A percentile compares a stretch with the other conserved stretches of the same genome.
Conservation (phyloP, 2,329 filamentous ascomycete species). For the Dothiorella sarmentorum region DNA sequence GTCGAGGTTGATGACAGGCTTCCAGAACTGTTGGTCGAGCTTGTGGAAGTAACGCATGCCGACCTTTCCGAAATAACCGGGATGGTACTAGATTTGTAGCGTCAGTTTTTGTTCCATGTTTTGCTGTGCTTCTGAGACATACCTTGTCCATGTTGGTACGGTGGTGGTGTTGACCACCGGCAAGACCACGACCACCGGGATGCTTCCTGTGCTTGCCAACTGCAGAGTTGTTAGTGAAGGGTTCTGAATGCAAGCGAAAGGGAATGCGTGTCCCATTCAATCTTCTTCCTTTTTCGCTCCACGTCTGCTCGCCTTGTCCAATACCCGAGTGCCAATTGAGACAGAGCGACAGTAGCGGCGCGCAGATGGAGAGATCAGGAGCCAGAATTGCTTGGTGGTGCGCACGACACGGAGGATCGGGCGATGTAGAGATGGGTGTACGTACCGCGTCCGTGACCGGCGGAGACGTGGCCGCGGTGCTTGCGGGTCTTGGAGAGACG, state of each 20-base stretch:
- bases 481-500: conserved; percentile 73
- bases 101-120: too few relatives aligned
- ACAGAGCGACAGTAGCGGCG: neutral
- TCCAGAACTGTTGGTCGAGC: conserved; percentile 92
- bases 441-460: conserved; percentile 80
- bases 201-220: conserved; percentile 97
- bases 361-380: too few relatives aligned
- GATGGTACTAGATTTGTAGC: too few relatives aligned
- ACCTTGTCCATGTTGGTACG: conserved; percentile 87
- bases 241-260: conserved; percentile 58
- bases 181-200: conserved; percentile 68
- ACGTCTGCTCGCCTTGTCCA: neutral
- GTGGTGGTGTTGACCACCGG: conserved; percentile 99
- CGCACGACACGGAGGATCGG: neutral
- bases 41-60: conserved; percentile 76
- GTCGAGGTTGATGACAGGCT: conserved; percentile 97
- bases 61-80: conserved; percentile 75
- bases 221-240: conserved; percentile 49
- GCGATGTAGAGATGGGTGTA: neutral
- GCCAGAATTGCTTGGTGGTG: too few relatives aligned
- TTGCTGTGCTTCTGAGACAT: too few relatives aligned
- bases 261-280: neutral
- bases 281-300: neutral
- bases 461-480: conserved; percentile 95
- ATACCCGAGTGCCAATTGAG: too few relatives aligned